Percentiles rank a stretch among this genome's conserved stretches.
These are phyloP conservation scores for Alternaria sp. DNA, from an alignment of 2,329 filamentous ascomycete genomes.

Conservation along the genomic window DNA sequence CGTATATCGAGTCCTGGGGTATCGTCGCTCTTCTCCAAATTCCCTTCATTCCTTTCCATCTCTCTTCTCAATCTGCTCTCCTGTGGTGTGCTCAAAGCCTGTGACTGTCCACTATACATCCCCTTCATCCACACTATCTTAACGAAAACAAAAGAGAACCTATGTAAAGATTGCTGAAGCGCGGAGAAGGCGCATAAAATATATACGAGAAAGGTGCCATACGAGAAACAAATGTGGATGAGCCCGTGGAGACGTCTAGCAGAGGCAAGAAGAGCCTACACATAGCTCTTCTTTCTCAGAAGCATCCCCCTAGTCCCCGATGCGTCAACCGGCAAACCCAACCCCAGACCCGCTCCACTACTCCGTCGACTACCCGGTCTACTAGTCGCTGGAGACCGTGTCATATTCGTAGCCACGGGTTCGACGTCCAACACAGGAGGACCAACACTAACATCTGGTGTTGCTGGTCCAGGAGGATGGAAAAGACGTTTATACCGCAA, in stretches of 20 bases:
- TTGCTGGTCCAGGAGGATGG: constrained; percentile 39
- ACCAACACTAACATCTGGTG: constrained; percentile 25
- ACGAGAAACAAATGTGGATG: no score
- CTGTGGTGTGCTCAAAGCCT: neutral
- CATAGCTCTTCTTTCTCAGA: constrained; percentile 33
- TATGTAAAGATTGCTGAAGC: neutral
- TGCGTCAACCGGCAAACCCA: constrained; percentile 35
- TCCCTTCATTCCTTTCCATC: neutral
- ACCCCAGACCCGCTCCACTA: constrained; percentile 18
- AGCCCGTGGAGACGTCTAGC: neutral
- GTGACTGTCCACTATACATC: neutral
- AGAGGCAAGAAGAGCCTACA: neutral
- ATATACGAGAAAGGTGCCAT: constrained; percentile 9
- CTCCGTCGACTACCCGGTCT: constrained; percentile 29
- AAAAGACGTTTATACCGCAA: constrained; percentile 55
- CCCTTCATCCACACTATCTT: neutral
- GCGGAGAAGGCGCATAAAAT: neutral
- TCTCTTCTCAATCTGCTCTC: neutral
- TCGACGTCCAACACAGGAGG: constrained; percentile 7
- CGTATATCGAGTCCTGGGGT: no score
- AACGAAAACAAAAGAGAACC: neutral
- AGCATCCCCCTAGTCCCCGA: constrained; percentile 47
- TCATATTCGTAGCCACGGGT: neutral
- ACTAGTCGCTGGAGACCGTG: constrained; percentile 12
- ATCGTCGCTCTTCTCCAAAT: neutral